Conservation (phyloP, 1,139 yeast species). For the Debaryomyces subglobosus region DNA sequence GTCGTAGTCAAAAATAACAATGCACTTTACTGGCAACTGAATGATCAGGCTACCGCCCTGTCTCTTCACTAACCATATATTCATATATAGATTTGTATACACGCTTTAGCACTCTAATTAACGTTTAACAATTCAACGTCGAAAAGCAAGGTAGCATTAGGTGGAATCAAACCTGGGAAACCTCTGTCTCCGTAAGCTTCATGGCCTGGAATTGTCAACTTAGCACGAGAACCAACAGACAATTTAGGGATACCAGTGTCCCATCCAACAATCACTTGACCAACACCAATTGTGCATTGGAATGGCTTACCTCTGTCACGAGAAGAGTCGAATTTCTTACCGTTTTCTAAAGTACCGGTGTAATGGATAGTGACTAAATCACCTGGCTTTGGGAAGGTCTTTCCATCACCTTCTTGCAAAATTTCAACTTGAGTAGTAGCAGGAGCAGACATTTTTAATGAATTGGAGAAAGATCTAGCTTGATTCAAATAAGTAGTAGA, state of each 20-base stretch:
- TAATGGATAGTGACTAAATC: slow-evolving; percentile 92
- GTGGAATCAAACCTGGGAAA: slow-evolving; percentile 94
- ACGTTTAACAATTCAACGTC: slow-evolving; percentile 89
- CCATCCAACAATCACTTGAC: slow-evolving; percentile 97
- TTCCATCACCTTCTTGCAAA: slow-evolving; percentile 73
- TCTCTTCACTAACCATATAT: not conserved
- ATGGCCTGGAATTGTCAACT: slow-evolving; percentile 88
- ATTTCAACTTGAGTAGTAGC: slow-evolving; percentile 47
- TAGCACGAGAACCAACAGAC: slow-evolving; percentile 90
- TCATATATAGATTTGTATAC: slow-evolving; percentile 2
- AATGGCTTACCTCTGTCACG: slow-evolving; percentile 93
- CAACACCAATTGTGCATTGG: slow-evolving; percentile 91
- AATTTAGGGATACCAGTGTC: slow-evolving; percentile 90
- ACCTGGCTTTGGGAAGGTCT: slow-evolving; percentile 81
- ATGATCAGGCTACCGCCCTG: not conserved
- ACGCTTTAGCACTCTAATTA: slow-evolving; percentile 44
- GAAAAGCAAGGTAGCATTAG: slow-evolving; percentile 89
- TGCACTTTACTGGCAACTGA: slow-evolving; percentile 21
- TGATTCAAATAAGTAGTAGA: not conserved
- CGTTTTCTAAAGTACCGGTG: slow-evolving; percentile 92
- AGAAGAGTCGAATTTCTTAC: slow-evolving; percentile 93
- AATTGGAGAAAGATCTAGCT: slow-evolving; percentile 7
- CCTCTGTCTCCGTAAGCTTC: slow-evolving; percentile 95
- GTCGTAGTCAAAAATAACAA: slow-evolving; percentile 23
- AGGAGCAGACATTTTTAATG: slow-evolving; percentile 40